Evolutionary conservation across 2,329 filamentous ascomycete species (phyloP).

Genomic region (Ophiognomonia clavigignenti-juglandacearum): DNA sequence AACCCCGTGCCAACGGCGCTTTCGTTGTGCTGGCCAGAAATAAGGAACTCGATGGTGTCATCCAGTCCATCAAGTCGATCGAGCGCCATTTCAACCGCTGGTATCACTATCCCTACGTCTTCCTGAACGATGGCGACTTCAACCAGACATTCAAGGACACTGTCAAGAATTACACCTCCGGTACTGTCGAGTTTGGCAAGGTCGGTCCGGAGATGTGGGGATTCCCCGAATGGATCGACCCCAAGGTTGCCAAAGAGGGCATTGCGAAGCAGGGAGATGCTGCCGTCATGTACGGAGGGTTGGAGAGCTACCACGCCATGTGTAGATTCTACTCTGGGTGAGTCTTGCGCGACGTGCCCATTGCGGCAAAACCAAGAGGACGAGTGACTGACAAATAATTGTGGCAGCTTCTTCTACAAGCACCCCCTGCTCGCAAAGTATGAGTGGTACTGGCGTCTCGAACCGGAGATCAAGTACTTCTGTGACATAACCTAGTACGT

Average conservation of each 20-base stretch:
- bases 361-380: background rate
- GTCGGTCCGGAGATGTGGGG: constrained; percentile 92
- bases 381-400: constrained; percentile 15
- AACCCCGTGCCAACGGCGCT: constrained; percentile 84
- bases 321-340: constrained; percentile 98
- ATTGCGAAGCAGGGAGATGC: constrained; percentile 95
- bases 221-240: constrained; percentile 93
- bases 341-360: constrained; percentile 24
- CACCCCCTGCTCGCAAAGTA: constrained; percentile 93
- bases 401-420: constrained; percentile 82
- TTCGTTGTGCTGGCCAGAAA: constrained; percentile 95
- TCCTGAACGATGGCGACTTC: constrained; percentile 96
- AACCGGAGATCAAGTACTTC: constrained; percentile 99
- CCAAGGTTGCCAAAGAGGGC: constrained; percentile 89
- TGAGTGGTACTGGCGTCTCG: constrained; percentile 99
- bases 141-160: constrained; percentile 89
- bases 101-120: constrained; percentile 98
- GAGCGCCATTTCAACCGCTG: constrained; percentile 98
- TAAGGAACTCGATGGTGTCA: constrained; percentile 91
- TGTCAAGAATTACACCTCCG: constrained; percentile 85
- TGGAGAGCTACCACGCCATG: constrained; percentile 99
- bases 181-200: constrained; percentile 85
- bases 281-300: constrained; percentile 98
- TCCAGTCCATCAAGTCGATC: constrained; percentile 96
- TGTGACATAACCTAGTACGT: constrained; percentile 97